Evolutionary conservation across 306 rosid genomes (phyloP), one percentile per base, ranked within the genome.

Genomic region (Castanea mollissima): DNA sequence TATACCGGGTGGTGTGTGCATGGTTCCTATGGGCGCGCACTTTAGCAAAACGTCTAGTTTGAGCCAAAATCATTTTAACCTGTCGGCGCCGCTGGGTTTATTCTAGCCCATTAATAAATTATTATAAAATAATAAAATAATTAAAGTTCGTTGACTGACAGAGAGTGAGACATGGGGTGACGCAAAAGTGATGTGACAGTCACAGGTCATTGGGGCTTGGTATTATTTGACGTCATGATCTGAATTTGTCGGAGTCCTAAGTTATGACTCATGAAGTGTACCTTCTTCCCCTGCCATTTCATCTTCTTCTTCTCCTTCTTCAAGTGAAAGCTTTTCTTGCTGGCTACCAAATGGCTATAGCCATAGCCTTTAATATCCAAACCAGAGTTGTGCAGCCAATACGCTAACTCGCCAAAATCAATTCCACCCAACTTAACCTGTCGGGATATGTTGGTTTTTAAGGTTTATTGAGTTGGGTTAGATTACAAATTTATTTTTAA

Each of bases 111-210:
- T 23, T 23, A 29, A 18, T 65, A 8, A 3, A 13, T 31, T 31
- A 18, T 3, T 59, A 12, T 38, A 38, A 38, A 38, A 38, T 38
- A 38, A 1, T 38, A 8, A 41, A 41, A 13, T 49, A 49, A 10
- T 49, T 49, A 49, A 56, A 58, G 52, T 27, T 21, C 74, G 81
- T 82, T 82, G 88, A 84, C 83, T 85, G 81, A 14, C 13, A 31
- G 69, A 60, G 25, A 1, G 2, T 74, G 85, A 79, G 81, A 77
- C 77, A 55, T 82, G 83, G 78, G 78, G 72, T 85, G 91, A 87
- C 82, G 88, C 59, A 19, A 57, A 5, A 5, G 58, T 71, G 83
- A 82, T 79, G 69, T 57, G 73, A 82, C 75, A 35, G 84, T 72
- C 65, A 6, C 32, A 15, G 52, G 69, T 55, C 74, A 62, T 10